phyloP scores from a whole-genome alignment of 2,329 filamentous ascomycete species.

The Penicillium sp. region DNA sequence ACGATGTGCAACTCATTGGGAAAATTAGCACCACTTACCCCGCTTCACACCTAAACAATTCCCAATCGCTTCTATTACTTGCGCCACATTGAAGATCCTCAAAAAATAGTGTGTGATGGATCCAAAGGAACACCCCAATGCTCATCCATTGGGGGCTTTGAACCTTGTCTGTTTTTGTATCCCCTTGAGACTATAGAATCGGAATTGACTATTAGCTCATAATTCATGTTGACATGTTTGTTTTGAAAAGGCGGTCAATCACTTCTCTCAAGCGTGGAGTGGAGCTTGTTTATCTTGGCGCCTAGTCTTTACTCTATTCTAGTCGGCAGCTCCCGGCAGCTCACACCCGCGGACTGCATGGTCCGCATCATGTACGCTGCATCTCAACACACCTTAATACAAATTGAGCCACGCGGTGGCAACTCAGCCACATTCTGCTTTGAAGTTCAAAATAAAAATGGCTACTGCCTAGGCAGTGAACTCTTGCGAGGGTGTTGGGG shows the following conservation, averaged over 20 bases:
- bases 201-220: not conserved
- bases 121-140: not conserved
- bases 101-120: not conserved
- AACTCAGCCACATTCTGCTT: not conserved
- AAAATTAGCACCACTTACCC: not conserved
- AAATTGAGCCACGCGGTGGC: not conserved
- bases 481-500: not conserved
- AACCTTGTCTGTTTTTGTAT: not conserved
- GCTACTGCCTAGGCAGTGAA: not conserved
- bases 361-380: not conserved
- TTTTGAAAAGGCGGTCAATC: not conserved
- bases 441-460: not conserved
- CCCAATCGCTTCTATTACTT: not conserved
- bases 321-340: not conserved
- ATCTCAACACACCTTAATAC: not conserved
- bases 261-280: not conserved
- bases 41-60: not conserved
- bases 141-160: not conserved
- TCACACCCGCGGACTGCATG: not conserved
- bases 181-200: not conserved
- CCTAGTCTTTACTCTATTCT: not conserved
- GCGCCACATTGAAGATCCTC: not conserved
- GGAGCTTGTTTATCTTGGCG: slow-evolving; percentile 3
- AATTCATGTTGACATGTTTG: not conserved
- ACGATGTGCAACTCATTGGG: not conserved